Percentiles rank a stretch among this genome's conserved stretches.
These are phyloP conservation scores for Uronychia binucleata DNA, from an alignment of 73 alveolate species.

Conservation along the genomic window DNA sequence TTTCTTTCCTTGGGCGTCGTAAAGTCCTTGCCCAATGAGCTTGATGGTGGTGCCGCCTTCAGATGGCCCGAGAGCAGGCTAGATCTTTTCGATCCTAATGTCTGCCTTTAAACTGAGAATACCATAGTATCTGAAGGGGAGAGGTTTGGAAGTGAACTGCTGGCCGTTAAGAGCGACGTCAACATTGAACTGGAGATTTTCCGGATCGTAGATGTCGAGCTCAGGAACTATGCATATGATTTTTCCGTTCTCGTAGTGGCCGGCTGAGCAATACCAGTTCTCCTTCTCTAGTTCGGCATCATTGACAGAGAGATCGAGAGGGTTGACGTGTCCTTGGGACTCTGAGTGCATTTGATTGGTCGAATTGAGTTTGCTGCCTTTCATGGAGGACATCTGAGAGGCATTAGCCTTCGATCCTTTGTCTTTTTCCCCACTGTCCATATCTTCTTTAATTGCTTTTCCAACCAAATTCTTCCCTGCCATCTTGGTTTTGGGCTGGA, in stretches of 20 bases:
- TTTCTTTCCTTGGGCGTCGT: conserved; percentile 93
- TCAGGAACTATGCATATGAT: conserved; percentile 90
- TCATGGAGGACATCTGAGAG: conserved; percentile 3
- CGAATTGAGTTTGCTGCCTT: too few species aligned
- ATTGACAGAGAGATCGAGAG: conserved; percentile 81
- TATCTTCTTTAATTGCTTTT: too few species aligned
- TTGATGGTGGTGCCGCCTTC: conserved; percentile 92
- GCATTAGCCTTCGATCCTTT: conserved; percentile 19
- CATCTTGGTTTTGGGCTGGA: conserved; percentile 78
- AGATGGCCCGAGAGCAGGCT: conserved; percentile 90
- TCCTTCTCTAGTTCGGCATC: conserved; percentile 90
- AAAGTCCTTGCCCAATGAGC: conserved; percentile 93
- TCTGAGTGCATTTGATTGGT: too few species aligned
- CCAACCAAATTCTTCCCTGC: background rate
- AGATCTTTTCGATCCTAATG: conserved; percentile 43
- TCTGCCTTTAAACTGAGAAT: too few species aligned
- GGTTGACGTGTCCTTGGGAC: conserved; percentile 45
- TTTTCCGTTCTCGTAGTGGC: conserved; percentile 90
- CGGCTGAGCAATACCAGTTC: conserved; percentile 90
- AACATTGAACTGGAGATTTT: conserved; percentile 85
- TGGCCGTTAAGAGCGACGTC: conserved; percentile 98
- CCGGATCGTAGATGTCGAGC: conserved; percentile 77
- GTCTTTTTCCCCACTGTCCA: conserved; percentile 14
- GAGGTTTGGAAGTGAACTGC: conserved; percentile 95
- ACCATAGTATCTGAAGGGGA: conserved; percentile 66